Conservation (phyloP, 352 stramenopile genomes). For the Phytophthora tubulina region DNA sequence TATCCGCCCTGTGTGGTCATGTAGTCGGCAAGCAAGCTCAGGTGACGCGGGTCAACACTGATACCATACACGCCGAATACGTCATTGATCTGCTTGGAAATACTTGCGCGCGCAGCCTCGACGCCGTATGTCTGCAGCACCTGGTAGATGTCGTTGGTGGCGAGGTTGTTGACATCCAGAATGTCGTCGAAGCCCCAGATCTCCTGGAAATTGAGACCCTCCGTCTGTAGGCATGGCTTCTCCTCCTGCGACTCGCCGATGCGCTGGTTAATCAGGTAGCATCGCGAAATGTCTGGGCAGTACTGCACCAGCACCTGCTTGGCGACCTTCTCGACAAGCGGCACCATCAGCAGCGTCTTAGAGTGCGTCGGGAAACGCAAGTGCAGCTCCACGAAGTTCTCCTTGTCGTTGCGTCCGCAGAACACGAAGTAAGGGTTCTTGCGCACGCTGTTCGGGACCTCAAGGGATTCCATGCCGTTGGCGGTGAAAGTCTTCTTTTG, state of each 20-base stretch:
- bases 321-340: slow-evolving; percentile 88
- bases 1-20: slow-evolving; percentile 99
- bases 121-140: slow-evolving; percentile 98
- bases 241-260: slow-evolving; percentile 83
- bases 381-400: slow-evolving; percentile 87
- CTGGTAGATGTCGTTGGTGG: slow-evolving; percentile 99
- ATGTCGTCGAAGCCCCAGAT: slow-evolving; percentile 95
- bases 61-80: slow-evolving; percentile 99
- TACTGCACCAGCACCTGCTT: slow-evolving; percentile 89
- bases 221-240: slow-evolving; percentile 91
- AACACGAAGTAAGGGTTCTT: slow-evolving; percentile 92
- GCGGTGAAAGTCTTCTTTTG: slow-evolving; percentile 56
- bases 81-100: slow-evolving; percentile 98
- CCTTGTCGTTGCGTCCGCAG: slow-evolving; percentile 78
- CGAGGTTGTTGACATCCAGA: slow-evolving; percentile 95
- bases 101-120: slow-evolving; percentile 96
- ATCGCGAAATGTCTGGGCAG: slow-evolving; percentile 89
- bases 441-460: slow-evolving; percentile 76
- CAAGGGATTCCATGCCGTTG: slow-evolving; percentile 76
- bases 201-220: slow-evolving; percentile 98
- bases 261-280: slow-evolving; percentile 92
- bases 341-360: slow-evolving; percentile 91
- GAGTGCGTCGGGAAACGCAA: slow-evolving; percentile 90
- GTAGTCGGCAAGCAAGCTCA: slow-evolving; percentile 99
- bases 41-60: slow-evolving; percentile 97